Conservation (phyloP, 2,329 filamentous ascomycete genomes). For the Colletotrichum falcatum region DNA sequence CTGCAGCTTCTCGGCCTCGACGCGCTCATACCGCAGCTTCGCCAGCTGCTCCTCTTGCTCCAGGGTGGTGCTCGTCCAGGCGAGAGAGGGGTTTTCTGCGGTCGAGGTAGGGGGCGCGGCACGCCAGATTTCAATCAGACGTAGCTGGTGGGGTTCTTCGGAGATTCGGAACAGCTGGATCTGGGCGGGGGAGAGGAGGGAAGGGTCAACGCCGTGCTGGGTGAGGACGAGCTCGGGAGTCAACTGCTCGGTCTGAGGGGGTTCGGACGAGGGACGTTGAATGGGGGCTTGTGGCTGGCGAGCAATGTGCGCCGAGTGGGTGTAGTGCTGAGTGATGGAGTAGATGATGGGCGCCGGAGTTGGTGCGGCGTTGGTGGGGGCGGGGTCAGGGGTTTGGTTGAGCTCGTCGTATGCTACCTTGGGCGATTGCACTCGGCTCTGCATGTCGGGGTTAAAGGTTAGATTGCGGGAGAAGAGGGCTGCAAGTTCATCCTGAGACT, state of each 20-base stretch:
- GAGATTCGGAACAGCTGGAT: constrained; percentile 83
- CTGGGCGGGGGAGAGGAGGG: constrained; percentile 78
- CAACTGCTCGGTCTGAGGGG: constrained; percentile 60
- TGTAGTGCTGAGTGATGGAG: constrained; percentile 84
- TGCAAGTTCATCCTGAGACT: constrained; percentile 85
- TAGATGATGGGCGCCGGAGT: constrained; percentile 69
- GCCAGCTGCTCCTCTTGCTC: constrained; percentile 71
- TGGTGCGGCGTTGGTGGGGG: constrained; percentile 47
- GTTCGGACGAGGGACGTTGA: constrained; percentile 63
- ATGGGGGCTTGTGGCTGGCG: constrained; percentile 51
- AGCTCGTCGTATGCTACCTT: constrained; percentile 50
- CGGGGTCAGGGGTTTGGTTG: constrained; percentile 44
- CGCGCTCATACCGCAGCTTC: constrained; percentile 69
- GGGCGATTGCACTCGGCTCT: constrained; percentile 46
- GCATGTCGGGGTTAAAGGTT: constrained; percentile 65
- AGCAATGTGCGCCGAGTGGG: constrained; percentile 78
- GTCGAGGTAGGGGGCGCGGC: constrained; percentile 77
- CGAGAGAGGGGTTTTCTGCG: constrained; percentile 64
- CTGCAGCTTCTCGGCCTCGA: constrained; percentile 50
- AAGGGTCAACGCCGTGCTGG: constrained; percentile 77
- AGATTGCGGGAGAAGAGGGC: constrained; percentile 82
- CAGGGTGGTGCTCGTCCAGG: constrained; percentile 65
- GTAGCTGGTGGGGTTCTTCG: constrained; percentile 76
- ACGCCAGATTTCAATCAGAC: constrained; percentile 86
- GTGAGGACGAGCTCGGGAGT: constrained; percentile 70